Evolutionary conservation across 768 basidiomycete species (phyloP).

Genomic region (Harrya chromipes): DNA sequence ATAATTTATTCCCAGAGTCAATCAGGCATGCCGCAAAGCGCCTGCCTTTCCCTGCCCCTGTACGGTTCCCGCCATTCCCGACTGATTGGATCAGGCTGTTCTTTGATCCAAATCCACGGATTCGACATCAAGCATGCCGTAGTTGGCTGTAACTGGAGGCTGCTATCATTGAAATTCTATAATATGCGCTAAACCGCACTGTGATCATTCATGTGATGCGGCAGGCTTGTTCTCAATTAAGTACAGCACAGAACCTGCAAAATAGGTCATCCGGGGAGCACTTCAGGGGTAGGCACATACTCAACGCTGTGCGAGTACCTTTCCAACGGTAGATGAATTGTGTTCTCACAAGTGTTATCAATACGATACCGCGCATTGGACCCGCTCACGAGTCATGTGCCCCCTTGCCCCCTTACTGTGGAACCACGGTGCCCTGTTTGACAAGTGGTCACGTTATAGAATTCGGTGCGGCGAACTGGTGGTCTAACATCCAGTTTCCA

Average conservation of each 20-base stretch:
- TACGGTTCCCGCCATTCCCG: neutral
- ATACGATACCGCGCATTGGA: slow-evolving; percentile 4
- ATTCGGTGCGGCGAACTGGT: neutral
- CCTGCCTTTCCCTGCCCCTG: neutral
- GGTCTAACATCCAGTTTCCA: neutral
- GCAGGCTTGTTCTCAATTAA: neutral
- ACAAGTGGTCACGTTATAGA: neutral
- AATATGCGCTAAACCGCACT: slow-evolving; percentile 4
- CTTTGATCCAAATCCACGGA: slow-evolving; percentile 10
- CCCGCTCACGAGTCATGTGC: neutral
- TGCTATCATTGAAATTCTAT: neutral
- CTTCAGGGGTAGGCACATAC: no score
- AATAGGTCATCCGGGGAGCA: no score
- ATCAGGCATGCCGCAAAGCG: slow-evolving; percentile 1
- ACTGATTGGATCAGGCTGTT: slow-evolving; percentile 16
- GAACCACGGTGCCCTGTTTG: neutral
- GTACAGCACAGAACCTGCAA: neutral
- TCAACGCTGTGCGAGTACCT: neutral
- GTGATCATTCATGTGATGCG: slow-evolving; percentile 5
- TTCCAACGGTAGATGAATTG: neutral
- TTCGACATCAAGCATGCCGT: slow-evolving; percentile 2
- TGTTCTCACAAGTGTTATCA: slow-evolving; percentile 9
- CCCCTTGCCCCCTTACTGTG: neutral
- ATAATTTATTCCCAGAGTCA: neutral
- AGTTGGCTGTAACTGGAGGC: slow-evolving; percentile 2